Evolutionary conservation across 345 rosid species (phyloP), one percentile per base, ranked within the genome.

Genomic region (Luvunga scandens): DNA sequence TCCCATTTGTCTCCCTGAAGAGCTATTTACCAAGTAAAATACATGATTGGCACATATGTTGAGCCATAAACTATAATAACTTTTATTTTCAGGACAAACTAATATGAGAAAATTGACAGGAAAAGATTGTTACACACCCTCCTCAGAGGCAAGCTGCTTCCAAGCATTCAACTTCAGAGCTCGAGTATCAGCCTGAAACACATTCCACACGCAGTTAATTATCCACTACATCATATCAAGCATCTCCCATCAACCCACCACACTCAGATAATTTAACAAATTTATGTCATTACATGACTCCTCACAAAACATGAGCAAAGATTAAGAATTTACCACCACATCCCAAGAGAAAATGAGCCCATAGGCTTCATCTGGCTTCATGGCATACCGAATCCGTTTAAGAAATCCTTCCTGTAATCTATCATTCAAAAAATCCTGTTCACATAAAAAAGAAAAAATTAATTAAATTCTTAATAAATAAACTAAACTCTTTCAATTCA

Each of bases 331-430:
- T 92, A 93, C 98, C 95, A 95, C 90, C 34, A 92, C 99, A 83
- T 95, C 99, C 98, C 99, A 95, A 25, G 99, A 93, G 90, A 95
- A 93, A 78, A 93, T 88, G 79, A 95, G 98, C 30, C 99, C 99
- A 48, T 95, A 93, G 1, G 99, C 98, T 86, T 95, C 98, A 79
- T 95, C 99, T 0, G 99, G 99, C 81, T 95, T 95, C 99, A 93
- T 95, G 19, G 98, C 96, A 81, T 95, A 95, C 27, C 99, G 96
- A 79, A 95, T 87, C 61, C 99, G 87, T 72, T 90, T 84, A 80
- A 95, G 96, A 85, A 93, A 93, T 66, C 98, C 99, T 78, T 92
- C 98, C 87, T 95, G 99, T 72, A 95, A 77, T 84, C 87, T 95
- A 71, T 93, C 98, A 73, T 95, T 95, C 88, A 93, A 89, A 82